These are phyloP conservation scores for Aspergillus incahuasiensis DNA, from an alignment of 495 filamentous ascomycete species.

Conservation along the genomic window DNA sequence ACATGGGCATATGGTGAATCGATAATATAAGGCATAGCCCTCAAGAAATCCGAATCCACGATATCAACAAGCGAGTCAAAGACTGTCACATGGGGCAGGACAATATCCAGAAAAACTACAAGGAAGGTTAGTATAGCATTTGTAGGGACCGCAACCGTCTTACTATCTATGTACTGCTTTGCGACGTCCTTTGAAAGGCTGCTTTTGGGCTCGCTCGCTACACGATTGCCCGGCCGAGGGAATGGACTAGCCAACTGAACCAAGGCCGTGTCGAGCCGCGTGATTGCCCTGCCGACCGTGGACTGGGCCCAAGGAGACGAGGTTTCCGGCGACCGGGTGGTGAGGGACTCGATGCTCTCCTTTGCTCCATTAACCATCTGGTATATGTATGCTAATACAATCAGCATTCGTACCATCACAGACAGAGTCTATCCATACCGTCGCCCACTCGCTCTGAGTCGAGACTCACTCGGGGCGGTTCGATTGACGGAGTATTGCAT, in stretches of 20 bases:
- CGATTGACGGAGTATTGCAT: neutral
- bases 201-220: neutral
- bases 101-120: neutral
- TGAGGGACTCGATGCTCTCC: constrained; percentile 4
- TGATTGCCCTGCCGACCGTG: constrained; percentile 1
- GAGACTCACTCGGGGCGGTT: neutral
- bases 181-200: neutral
- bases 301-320: constrained; percentile 1
- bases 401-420: neutral
- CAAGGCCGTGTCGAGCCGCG: constrained; percentile 2
- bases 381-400: neutral
- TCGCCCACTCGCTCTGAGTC: neutral
- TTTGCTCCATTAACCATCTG: constrained; percentile 10
- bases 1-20: constrained; percentile 4
- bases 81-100: neutral
- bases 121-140: neutral
- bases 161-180: constrained; percentile 1
- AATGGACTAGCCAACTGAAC: constrained; percentile 1
- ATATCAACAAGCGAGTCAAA: neutral
- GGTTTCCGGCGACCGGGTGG: neutral
- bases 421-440: neutral
- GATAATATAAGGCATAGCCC: constrained; percentile 2
- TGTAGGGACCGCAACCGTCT: neutral
- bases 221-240: neutral
- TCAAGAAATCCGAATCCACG: constrained; percentile 1